A percentile compares a stretch with the other conserved stretches of the same genome.
These are phyloP conservation scores for Saccharomyces uvarum DNA, from an alignment of 1,139 yeast genomes.

Conservation along the genomic window DNA sequence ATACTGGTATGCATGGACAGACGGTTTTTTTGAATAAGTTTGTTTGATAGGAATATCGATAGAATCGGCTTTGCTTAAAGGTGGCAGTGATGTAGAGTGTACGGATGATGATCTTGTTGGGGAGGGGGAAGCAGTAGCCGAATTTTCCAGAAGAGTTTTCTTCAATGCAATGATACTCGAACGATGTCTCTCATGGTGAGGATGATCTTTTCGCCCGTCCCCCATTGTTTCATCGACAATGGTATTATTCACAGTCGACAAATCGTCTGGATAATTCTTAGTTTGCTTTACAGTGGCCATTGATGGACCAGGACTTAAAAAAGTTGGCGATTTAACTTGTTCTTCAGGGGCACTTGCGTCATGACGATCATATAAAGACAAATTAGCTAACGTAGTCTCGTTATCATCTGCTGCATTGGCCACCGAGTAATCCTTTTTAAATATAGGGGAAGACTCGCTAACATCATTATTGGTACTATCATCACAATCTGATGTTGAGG, in stretches of 20 bases:
- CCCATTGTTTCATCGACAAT: neutral
- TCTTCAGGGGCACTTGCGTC: neutral
- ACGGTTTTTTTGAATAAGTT: neutral
- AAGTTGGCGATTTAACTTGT: constrained; percentile 7
- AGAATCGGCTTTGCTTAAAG: constrained; percentile 5
- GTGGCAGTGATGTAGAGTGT: constrained; percentile 2
- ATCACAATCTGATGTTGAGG: neutral
- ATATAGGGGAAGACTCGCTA: constrained; percentile 5
- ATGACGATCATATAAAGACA: neutral
- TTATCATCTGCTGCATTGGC: constrained; percentile 3
- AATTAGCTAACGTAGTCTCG: neutral
- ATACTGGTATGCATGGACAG: constrained; percentile 11
- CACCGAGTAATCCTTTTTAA: constrained; percentile 19
- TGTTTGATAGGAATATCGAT: constrained; percentile 4
- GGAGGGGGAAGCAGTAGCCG: constrained; percentile 6
- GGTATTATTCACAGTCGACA: neutral
- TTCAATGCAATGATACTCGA: constrained; percentile 22
- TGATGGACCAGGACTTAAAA: constrained; percentile 21
- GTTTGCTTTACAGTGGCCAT: constrained; percentile 21
- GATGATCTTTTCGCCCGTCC: neutral
- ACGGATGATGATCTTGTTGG: constrained; percentile 8
- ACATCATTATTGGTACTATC: neutral
- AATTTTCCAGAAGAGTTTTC: constrained; percentile 11
- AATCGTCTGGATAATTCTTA: constrained; percentile 1
- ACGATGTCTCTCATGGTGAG: constrained; percentile 4